A percentile compares a stretch with the other conserved stretches of the same genome.
Conservation (phyloP, 2,329 filamentous ascomycete species). For the Alternaria novae-zelandiae region DNA sequence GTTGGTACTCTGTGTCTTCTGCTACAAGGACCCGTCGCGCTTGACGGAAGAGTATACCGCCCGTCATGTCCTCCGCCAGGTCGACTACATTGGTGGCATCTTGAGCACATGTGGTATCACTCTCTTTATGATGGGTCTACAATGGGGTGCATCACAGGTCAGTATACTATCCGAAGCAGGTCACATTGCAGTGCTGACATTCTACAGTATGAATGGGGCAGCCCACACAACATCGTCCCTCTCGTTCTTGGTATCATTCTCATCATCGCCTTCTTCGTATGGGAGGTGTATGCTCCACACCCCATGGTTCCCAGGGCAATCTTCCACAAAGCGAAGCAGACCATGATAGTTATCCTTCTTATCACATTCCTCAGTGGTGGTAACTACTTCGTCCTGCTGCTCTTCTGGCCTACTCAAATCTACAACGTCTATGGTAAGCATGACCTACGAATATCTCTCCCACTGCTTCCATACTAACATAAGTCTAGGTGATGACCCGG, state of each 20-base stretch:
- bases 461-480: conserved; percentile 2
- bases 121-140: conserved; percentile 47
- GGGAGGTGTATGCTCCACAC: conserved; percentile 52
- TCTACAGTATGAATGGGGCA: conserved; percentile 62
- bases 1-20: conserved; percentile 57
- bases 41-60: conserved; percentile 50
- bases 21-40: conserved; percentile 50
- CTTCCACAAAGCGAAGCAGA: conserved; percentile 39
- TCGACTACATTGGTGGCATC: conserved; percentile 43
- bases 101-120: conserved; percentile 40
- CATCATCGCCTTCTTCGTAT: conserved; percentile 59
- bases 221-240: conserved; percentile 61
- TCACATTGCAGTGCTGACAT: conserved; percentile 50
- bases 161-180: background rate
- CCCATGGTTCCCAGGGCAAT: conserved; percentile 53
- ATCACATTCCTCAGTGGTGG: conserved; percentile 45
- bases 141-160: conserved; percentile 48
- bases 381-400: conserved; percentile 43
- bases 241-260: conserved; percentile 59
- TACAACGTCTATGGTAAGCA: conserved; percentile 43
- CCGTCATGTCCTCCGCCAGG: conserved; percentile 31
- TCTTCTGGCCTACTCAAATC: conserved; percentile 45
- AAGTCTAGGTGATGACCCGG: conserved; percentile 60
- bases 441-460: background rate
- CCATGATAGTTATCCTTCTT: conserved; percentile 40